Base-by-base conservation (phyloP, 2,329 filamentous ascomycete genomes). In the Emergomyces orientalis region DNA sequence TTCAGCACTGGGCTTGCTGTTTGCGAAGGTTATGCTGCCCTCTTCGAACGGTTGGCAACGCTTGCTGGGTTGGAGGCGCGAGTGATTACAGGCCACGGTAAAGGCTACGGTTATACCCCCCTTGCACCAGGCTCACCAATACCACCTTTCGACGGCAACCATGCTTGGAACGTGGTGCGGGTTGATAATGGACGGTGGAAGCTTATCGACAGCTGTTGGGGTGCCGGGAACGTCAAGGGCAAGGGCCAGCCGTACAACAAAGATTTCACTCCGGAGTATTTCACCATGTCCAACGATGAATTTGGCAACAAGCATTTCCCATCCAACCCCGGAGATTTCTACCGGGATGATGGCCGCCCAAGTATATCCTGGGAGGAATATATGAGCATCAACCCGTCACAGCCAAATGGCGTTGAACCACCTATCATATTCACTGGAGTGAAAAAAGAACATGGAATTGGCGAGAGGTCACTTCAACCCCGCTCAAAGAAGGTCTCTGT, bases 151-250 rank as follows among this genome's bases (percentile, higher is more conserved):
- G 78, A 86, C 60, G 77, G 83, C 0, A 81, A 84, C 0, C 93
- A 97, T 74, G 93, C 94, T 0, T 97, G 94, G 94, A 97, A 96
- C 71, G 92, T 89, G 0, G 90, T 97, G 7, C 83, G 86, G 60
- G 91, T 97, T 63, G 93, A 97, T 69, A 84, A 86, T 32, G 90
- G 90, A 1, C 84, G 86, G 67, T 97, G 93, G 93, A 96, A 97
- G 75, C 82, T 97, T 1, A 78, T 97, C 58, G 94, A 99, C 71
- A 77, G 88, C 0, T 97, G 93, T 72, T 99, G 94, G 94, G 94
- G 94, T 47, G 90, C 93, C 0, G 93, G 93, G 1, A 80, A 84
- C 65, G 76, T 96, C 9, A 75, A 80, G 52, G 79, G 78, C 1
- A 64, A 74, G 71, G 80, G 79, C 19, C 76, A 82, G 63, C 74